Conservation (phyloP, 2,329 filamentous ascomycete species). For the Penicillium paneum region DNA sequence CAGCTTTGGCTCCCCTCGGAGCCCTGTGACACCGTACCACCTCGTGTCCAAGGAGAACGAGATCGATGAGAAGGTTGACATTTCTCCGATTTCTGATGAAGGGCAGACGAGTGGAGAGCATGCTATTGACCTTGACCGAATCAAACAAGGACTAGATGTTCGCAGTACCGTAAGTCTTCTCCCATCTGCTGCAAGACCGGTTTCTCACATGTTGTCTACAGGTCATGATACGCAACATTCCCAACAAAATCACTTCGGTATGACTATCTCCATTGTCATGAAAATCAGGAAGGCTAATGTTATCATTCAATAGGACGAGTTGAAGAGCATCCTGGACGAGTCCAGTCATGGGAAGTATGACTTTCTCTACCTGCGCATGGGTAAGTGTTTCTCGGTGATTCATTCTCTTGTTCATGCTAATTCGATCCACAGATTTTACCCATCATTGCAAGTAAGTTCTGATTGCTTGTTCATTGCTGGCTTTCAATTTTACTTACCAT, state of each 20-base stretch:
- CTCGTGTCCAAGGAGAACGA: neutral
- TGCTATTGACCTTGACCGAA: neutral
- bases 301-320: constrained; percentile 51
- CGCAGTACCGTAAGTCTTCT: constrained; percentile 8
- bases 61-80: neutral
- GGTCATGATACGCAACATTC: constrained; percentile 94
- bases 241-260: constrained; percentile 72
- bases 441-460: constrained; percentile 74
- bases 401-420: neutral
- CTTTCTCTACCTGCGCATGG: constrained; percentile 90
- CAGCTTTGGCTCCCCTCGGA: neutral
- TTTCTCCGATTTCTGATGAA: neutral
- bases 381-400: constrained; percentile 32
- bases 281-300: neutral
- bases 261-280: constrained; percentile 9
- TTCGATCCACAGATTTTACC: constrained; percentile 59
- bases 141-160: neutral
- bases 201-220: constrained; percentile 32
- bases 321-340: constrained; percentile 76
- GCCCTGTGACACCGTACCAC: neutral
- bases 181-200: neutral
- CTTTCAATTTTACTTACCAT: neutral
- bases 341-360: constrained; percentile 81
- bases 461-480: neutral
- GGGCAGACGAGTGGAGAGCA: neutral